A percentile compares a stretch with the other conserved stretches of the same genome.
Evolutionary conservation across 495 filamentous ascomycete species (phyloP).

Genomic region (Astrothelium subdiscretum): DNA sequence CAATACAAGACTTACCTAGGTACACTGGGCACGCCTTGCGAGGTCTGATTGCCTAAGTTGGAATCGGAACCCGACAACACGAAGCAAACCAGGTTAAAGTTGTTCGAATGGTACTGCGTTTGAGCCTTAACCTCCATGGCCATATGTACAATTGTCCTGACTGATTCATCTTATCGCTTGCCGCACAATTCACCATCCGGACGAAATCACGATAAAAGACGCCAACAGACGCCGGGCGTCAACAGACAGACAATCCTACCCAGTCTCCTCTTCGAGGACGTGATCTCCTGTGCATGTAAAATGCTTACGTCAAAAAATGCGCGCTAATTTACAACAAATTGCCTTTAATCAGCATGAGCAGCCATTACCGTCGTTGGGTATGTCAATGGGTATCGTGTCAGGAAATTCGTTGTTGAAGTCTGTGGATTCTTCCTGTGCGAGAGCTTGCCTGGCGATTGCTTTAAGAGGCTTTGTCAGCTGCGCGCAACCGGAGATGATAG

Average conservation of each 20-base stretch:
- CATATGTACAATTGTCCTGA: not conserved
- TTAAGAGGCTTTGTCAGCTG: slow-evolving; percentile 8
- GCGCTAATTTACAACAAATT: not conserved
- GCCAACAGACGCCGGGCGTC: not conserved
- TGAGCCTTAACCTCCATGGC: not conserved
- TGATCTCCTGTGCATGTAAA: not conserved
- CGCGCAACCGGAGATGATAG: not conserved
- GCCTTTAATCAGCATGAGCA: slow-evolving; percentile 61
- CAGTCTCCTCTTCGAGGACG: not conserved
- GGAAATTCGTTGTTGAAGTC: slow-evolving; percentile 88
- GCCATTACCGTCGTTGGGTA: slow-evolving; percentile 80
- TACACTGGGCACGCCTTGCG: no score
- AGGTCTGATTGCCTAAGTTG: no score
- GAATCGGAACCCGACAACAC: not conserved
- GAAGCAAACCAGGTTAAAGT: no score
- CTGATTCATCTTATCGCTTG: not conserved
- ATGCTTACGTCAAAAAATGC: not conserved
- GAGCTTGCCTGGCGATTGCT: slow-evolving; percentile 95
- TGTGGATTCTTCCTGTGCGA: slow-evolving; percentile 92
- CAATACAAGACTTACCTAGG: not conserved
- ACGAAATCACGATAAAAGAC: not conserved
- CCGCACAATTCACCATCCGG: not conserved
- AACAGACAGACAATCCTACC: not conserved
- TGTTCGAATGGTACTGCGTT: not conserved
- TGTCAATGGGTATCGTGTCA: slow-evolving; percentile 93